phyloP scores from a whole-genome alignment of 345 rosid genomes.

The Eutrema yunnanense region DNA sequence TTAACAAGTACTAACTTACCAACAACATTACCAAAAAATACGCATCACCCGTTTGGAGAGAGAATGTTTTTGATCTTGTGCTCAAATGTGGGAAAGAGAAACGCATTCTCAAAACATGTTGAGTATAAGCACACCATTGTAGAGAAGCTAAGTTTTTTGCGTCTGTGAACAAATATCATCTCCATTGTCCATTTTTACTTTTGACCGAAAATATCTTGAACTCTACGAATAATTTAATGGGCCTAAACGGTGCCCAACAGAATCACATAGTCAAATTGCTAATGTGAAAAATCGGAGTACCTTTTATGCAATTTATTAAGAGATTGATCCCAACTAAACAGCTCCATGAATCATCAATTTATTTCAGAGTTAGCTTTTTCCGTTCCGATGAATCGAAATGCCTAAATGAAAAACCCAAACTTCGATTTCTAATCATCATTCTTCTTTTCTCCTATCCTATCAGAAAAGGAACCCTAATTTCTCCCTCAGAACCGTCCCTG shows the following conservation, averaged over 20 bases:
- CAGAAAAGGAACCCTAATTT: neutral
- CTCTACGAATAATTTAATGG: neutral
- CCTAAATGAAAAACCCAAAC: neutral
- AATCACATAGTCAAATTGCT: too few species aligned
- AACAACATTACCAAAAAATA: too few species aligned
- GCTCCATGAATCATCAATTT: conserved; percentile 10
- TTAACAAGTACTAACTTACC: too few species aligned
- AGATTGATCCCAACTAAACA: neutral
- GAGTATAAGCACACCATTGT: neutral
- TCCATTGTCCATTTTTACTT: too few species aligned
- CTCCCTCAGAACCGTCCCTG: neutral
- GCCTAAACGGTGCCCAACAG: neutral
- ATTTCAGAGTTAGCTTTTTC: neutral
- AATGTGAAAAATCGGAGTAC: neutral
- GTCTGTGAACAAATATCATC: too few species aligned
- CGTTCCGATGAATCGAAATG: conserved; percentile 20
- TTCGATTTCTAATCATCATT: neutral
- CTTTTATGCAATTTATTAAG: conserved; percentile 5
- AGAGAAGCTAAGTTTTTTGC: too few species aligned
- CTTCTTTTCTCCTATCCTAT: neutral
- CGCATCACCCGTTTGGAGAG: too few species aligned
- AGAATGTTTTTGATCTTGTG: neutral
- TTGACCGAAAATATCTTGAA: too few species aligned
- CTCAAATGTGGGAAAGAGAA: neutral
- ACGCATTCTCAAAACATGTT: neutral